phyloP scores from a whole-genome alignment of 140 eudicot species.

The Anethum foeniculum region DNA sequence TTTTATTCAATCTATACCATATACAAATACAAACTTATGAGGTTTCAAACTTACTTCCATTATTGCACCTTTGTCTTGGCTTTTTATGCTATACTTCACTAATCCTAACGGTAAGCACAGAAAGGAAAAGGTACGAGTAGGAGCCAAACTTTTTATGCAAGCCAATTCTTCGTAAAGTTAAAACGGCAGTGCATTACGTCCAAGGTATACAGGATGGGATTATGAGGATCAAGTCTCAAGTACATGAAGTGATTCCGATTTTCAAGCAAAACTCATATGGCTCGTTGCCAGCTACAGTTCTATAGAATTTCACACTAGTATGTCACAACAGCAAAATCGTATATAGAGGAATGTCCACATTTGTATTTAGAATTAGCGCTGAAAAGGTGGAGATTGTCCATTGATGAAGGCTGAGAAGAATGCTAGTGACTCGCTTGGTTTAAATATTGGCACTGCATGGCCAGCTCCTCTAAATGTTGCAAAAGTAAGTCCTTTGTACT shows the following conservation, averaged over 20 bases:
- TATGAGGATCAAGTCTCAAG: background rate
- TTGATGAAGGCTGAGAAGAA: constrained; percentile 74
- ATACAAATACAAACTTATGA: too few relatives aligned
- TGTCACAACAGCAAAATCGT: background rate
- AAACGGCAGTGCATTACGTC: background rate
- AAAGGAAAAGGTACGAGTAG: too few relatives aligned
- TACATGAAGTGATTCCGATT: background rate
- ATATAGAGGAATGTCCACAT: background rate
- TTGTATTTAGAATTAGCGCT: constrained; percentile 15
- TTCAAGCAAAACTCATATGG: background rate
- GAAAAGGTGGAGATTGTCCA: constrained; percentile 61
- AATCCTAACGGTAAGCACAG: too few relatives aligned
- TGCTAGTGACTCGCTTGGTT: constrained; percentile 78
- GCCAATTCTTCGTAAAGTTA: background rate
- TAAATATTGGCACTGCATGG: constrained; percentile 82
- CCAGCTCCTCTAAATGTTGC: constrained; percentile 99
- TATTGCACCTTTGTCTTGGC: too few relatives aligned
- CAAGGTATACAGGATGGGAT: background rate
- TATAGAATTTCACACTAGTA: background rate
- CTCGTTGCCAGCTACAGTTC: background rate
- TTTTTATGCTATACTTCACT: too few relatives aligned
- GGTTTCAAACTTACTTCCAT: too few relatives aligned
- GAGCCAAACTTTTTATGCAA: too few relatives aligned
- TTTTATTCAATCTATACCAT: too few relatives aligned
- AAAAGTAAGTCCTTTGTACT: constrained; percentile 75